Conservation (phyloP, 1,284 basidiomycete genomes). For the Hemileia vastatrix region DNA sequence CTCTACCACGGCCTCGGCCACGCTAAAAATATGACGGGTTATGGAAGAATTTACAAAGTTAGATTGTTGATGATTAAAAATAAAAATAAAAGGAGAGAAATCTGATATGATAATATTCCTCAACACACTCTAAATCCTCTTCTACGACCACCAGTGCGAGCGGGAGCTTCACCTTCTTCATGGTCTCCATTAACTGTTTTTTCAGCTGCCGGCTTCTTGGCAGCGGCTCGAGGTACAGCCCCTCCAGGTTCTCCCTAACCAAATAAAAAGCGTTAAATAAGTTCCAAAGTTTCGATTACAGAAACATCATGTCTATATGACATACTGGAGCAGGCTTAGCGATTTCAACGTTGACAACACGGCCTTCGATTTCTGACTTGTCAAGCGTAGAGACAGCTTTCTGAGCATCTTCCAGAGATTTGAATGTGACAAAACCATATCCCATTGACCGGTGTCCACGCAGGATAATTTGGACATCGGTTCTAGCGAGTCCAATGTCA, state of each 20-base stretch:
- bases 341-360: conserved; percentile 73
- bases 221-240: conserved; percentile 25
- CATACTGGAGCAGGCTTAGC: conserved; percentile 70
- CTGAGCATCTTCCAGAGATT: conserved; percentile 67
- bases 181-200: conserved; percentile 46
- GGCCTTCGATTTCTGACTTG: conserved; percentile 75
- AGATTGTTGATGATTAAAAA: no score
- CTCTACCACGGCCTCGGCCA: not conserved
- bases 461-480: conserved; percentile 22
- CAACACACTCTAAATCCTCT: conserved; percentile 60
- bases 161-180: conserved; percentile 45
- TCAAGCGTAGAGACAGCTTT: conserved; percentile 75
- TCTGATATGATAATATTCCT: conserved; percentile 60
- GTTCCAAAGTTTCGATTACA: not conserved
- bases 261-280: not conserved
- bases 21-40: no score
- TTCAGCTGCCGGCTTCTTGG: conserved; percentile 12
- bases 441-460: conserved; percentile 26
- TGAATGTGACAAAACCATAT: conserved; percentile 75
- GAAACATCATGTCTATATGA: not conserved
- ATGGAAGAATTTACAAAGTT: no score
- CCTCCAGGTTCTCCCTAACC: conserved; percentile 41
- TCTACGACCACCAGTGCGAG: conserved; percentile 44
- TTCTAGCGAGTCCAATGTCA: not conserved
- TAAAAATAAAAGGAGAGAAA: no score